phyloP scores from a whole-genome alignment of 1,284 basidiomycete species.

The Melampsora americana region DNA sequence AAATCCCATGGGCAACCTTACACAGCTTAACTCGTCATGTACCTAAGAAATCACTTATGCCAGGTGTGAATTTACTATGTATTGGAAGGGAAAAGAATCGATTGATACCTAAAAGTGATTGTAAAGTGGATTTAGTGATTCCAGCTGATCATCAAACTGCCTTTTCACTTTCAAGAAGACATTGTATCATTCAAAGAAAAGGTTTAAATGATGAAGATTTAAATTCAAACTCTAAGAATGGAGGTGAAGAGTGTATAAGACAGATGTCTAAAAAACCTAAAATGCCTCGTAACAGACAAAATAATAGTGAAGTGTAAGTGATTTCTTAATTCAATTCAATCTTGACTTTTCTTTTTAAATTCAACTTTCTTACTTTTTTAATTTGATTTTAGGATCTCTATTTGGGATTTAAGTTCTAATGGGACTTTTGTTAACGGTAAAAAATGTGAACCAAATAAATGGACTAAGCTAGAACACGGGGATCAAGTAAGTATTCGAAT shows the following conservation, averaged over 20 bases:
- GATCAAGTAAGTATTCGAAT: neutral
- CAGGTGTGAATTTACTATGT: neutral
- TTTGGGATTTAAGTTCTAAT: neutral
- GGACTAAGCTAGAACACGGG: constrained; percentile 4
- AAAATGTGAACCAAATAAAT: neutral
- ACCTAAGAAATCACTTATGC: neutral
- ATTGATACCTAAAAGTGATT: neutral
- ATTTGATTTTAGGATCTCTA: neutral
- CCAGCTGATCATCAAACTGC: neutral
- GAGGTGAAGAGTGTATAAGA: neutral
- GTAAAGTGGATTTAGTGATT: neutral
- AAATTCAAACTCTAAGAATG: neutral
- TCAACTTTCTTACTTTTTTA: neutral
- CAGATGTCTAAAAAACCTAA: neutral
- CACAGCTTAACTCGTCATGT: neutral
- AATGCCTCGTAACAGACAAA: neutral
- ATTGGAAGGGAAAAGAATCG: neutral
- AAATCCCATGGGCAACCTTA: neutral
- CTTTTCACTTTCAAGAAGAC: neutral
- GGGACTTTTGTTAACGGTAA: constrained; percentile 6
- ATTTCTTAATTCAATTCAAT: neutral
- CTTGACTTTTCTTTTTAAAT: no score
- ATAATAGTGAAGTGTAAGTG: neutral
- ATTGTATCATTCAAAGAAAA: constrained; percentile 6
- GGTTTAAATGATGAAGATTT: neutral